A percentile compares a stretch with the other conserved stretches of the same genome.
Evolutionary conservation across 1,284 basidiomycete species (phyloP).

Genomic region (Puccinia coronata): DNA sequence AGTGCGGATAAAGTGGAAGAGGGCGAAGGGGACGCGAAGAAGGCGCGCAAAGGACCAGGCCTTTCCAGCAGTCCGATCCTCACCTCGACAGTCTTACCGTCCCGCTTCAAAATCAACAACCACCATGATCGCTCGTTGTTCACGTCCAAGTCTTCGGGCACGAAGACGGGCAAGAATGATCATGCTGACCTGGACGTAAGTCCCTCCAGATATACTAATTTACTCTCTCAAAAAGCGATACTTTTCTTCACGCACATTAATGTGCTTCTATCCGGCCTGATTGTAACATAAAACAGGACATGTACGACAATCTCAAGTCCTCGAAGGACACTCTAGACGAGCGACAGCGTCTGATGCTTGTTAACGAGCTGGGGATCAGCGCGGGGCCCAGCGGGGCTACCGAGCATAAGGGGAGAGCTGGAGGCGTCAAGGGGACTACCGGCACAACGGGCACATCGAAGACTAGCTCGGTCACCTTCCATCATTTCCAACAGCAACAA

Average conservation of each 20-base stretch:
- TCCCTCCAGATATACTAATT: not conserved
- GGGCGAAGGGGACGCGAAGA: not conserved
- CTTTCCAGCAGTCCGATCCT: not conserved
- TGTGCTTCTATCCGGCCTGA: not conserved
- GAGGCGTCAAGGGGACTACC: not conserved
- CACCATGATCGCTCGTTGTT: not conserved
- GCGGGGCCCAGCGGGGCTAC: not conserved
- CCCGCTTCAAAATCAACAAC: constrained; percentile 1
- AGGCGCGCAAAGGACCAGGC: not conserved
- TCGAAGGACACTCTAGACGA: not conserved
- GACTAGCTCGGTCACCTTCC: constrained; percentile 40
- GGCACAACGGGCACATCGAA: not conserved
- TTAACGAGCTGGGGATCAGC: not conserved
- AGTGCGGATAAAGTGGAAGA: not conserved
- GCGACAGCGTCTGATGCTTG: not conserved
- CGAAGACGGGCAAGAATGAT: not conserved
- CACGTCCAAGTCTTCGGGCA: not conserved
- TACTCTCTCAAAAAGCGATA: not conserved
- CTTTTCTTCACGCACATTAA: not conserved
- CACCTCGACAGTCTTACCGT: not conserved
- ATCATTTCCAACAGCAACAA: constrained; percentile 15
- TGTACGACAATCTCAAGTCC: constrained; percentile 2
- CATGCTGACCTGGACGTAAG: constrained; percentile 6
- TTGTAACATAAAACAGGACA: not conserved
- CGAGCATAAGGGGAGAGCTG: not conserved